Conservation (phyloP, 257 asterid species). For the Fraxinus excelsior region DNA sequence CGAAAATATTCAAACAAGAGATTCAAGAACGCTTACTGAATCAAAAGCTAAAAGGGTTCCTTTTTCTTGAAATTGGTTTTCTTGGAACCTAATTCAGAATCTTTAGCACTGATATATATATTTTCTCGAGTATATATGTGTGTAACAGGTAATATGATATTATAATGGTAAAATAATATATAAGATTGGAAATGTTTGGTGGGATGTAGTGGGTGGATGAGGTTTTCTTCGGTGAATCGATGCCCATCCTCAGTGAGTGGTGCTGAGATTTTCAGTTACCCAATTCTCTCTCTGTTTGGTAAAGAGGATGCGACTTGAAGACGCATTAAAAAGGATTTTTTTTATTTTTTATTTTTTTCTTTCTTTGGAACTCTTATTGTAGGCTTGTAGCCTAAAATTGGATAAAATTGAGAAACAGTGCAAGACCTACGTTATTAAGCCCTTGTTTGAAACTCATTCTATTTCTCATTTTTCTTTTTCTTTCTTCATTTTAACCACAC, state of each 20-base stretch:
- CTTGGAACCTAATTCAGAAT: not conserved
- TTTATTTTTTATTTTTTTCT: too few species aligned
- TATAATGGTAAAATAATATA: not conserved
- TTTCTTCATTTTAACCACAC: too few species aligned
- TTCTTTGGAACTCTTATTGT: too few species aligned
- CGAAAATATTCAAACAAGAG: not conserved
- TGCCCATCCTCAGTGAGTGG: constrained; percentile 81
- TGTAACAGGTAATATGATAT: not conserved
- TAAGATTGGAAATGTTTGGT: constrained; percentile 33
- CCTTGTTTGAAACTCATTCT: too few species aligned
- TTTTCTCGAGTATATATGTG: not conserved
- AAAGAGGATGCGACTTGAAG: not conserved
- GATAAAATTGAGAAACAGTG: too few species aligned
- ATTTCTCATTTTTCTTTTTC: too few species aligned
- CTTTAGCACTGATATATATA: constrained; percentile 1
- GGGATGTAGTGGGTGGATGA: constrained; percentile 50
- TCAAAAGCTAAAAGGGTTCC: constrained; percentile 13
- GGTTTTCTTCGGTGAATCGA: constrained; percentile 46
- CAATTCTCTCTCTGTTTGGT: constrained; percentile 24
- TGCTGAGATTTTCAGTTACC: constrained; percentile 40
- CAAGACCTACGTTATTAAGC: too few species aligned
- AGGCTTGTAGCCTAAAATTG: too few species aligned
- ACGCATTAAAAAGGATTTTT: not conserved
- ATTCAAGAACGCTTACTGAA: constrained; percentile 27
- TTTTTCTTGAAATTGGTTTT: constrained; percentile 1